These are phyloP conservation scores for Bimuria novae-zelandiae DNA, from an alignment of 2,329 filamentous ascomycete genomes.

Conservation along the genomic window DNA sequence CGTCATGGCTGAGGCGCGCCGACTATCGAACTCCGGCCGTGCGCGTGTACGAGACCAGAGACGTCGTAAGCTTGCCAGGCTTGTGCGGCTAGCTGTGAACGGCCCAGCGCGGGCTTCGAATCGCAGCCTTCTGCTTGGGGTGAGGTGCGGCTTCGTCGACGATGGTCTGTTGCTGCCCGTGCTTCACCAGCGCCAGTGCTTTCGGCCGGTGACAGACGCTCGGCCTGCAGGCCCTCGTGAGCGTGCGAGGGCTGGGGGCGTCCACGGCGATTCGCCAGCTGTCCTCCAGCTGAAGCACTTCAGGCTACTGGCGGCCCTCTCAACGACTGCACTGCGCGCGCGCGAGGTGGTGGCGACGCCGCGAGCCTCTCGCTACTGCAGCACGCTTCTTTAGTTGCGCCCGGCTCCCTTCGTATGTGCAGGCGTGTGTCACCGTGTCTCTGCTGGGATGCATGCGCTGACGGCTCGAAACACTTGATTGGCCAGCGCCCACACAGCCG, in stretches of 20 bases:
- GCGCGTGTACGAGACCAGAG: slow-evolving; percentile 4
- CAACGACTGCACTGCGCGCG: not conserved
- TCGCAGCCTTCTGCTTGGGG: slow-evolving; percentile 33
- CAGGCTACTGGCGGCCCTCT: not conserved
- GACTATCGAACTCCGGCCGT: slow-evolving; percentile 43
- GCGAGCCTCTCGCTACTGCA: not conserved
- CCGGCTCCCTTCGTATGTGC: not conserved
- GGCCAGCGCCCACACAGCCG: slow-evolving; percentile 10
- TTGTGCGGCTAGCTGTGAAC: not conserved
- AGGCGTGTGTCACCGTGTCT: slow-evolving; percentile 26
- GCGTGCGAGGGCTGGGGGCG: not conserved
- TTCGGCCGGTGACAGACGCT: slow-evolving; percentile 14
- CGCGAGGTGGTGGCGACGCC: not conserved
- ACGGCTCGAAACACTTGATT: slow-evolving; percentile 20
- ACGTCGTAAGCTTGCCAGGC: slow-evolving; percentile 10
- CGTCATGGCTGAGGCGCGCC: slow-evolving; percentile 28
- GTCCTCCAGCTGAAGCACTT: not conserved
- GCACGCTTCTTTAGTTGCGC: not conserved
- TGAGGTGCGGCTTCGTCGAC: slow-evolving; percentile 22
- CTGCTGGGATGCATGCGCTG: slow-evolving; percentile 22
- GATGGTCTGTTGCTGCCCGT: no score
- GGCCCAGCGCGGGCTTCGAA: not conserved
- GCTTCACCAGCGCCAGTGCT: slow-evolving; percentile 3
- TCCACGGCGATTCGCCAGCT: not conserved
- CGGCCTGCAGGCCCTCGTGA: slow-evolving; percentile 3